Conservation (phyloP, 2,329 filamentous ascomycete genomes). For the Xylogone sp. region DNA sequence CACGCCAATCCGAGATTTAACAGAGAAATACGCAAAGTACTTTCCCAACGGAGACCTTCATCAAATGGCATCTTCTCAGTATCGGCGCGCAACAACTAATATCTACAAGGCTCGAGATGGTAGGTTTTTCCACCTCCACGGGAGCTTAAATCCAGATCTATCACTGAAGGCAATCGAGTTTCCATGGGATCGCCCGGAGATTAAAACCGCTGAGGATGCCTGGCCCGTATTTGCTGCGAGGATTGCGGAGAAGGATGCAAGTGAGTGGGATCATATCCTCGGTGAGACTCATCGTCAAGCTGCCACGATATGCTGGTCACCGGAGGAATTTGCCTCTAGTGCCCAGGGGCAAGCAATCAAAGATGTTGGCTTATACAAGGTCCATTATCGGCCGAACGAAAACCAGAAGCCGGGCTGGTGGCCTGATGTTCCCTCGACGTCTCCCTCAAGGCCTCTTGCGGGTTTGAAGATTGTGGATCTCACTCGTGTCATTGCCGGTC, state of each 20-base stretch:
- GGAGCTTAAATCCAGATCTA: constrained; percentile 40
- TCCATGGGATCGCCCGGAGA: constrained; percentile 23
- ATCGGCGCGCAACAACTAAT: constrained; percentile 34
- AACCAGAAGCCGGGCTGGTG: neutral
- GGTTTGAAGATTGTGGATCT: constrained; percentile 31
- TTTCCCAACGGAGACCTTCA: constrained; percentile 21
- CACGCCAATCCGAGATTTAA: neutral
- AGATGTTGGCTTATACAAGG: constrained; percentile 34
- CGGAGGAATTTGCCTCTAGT: constrained; percentile 20
- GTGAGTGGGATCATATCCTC: neutral
- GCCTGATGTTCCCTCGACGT: neutral
- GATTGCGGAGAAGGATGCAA: neutral
- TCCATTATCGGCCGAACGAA: constrained; percentile 19
- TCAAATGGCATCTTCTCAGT: constrained; percentile 11
- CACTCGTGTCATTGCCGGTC: constrained; percentile 39
- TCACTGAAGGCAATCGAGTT: constrained; percentile 33
- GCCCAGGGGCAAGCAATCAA: constrained; percentile 37
- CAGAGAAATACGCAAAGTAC: neutral
- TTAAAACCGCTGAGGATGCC: constrained; percentile 22
- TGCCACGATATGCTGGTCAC: neutral
- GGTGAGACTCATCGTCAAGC: constrained; percentile 3
- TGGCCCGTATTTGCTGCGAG: constrained; percentile 15
- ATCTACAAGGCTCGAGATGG: constrained; percentile 42
- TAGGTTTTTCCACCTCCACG: constrained; percentile 42
- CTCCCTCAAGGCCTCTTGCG: constrained; percentile 4